Evolutionary conservation across 768 basidiomycete genomes (phyloP).

Genomic region (Suillus hirtellus): DNA sequence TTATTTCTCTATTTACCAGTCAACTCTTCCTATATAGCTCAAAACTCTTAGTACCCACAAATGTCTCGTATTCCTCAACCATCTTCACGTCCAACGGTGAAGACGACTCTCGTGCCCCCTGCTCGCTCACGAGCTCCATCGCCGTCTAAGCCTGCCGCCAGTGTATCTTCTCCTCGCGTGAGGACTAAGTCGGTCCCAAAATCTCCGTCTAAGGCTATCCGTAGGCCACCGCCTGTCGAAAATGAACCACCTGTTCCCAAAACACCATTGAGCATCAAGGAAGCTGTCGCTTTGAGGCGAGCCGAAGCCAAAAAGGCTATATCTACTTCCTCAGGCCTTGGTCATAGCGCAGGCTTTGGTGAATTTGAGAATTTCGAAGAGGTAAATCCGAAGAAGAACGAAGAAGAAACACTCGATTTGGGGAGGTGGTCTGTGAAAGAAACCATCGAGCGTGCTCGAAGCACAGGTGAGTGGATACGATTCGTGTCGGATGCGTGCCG

Average conservation of each 20-base stretch:
- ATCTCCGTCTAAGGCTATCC: slow-evolving; percentile 32
- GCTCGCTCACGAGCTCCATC: slow-evolving; percentile 34
- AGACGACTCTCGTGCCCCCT: slow-evolving; percentile 26
- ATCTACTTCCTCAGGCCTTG: slow-evolving; percentile 21
- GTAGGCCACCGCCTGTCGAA: slow-evolving; percentile 23
- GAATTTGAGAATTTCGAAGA: slow-evolving; percentile 50
- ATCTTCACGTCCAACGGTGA: slow-evolving; percentile 34
- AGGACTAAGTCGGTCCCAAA: slow-evolving; percentile 40
- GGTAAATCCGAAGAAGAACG: slow-evolving; percentile 38
- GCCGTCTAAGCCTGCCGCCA: slow-evolving; percentile 30
- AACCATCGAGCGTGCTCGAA: slow-evolving; percentile 74
- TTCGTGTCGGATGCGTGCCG: slow-evolving; percentile 38
- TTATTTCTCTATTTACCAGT: not conserved
- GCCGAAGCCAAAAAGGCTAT: slow-evolving; percentile 72
- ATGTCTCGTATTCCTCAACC: slow-evolving; percentile 46
- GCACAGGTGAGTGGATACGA: slow-evolving; percentile 58
- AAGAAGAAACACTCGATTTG: slow-evolving; percentile 46
- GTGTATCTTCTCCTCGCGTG: slow-evolving; percentile 29
- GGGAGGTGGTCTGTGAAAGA: slow-evolving; percentile 71
- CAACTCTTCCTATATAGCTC: not conserved
- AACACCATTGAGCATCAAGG: slow-evolving; percentile 56
- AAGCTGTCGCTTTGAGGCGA: slow-evolving; percentile 76
- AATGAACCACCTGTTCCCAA: slow-evolving; percentile 33
- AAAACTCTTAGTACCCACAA: slow-evolving; percentile 4
- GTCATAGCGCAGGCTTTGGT: slow-evolving; percentile 28